Conservation (phyloP, 352 stramenopile genomes). For the Phytophthora melonis region DNA sequence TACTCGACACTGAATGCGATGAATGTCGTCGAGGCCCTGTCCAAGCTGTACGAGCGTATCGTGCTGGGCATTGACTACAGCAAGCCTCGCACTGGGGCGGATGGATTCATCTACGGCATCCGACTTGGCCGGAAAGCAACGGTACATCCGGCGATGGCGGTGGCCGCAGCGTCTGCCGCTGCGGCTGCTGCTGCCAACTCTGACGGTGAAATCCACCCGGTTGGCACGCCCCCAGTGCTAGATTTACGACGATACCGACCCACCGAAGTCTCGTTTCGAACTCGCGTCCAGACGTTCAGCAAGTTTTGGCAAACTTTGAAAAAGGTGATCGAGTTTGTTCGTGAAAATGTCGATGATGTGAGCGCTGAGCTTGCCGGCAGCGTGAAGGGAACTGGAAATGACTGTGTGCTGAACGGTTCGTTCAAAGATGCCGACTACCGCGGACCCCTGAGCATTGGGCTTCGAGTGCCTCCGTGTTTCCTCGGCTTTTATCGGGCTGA, state of each 20-base stretch:
- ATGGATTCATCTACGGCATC: conserved; percentile 76
- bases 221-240: conserved; percentile 41
- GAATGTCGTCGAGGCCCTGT: conserved; percentile 66
- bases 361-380: conserved; percentile 58
- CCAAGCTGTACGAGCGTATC: conserved; percentile 71
- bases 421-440: conserved; percentile 70
- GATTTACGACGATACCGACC: conserved; percentile 55
- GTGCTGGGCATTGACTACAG: conserved; percentile 71
- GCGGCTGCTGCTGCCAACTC: conserved; percentile 36
- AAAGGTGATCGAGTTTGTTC: conserved; percentile 60
- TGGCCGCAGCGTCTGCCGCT: conserved; percentile 30
- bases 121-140: conserved; percentile 71
- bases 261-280: conserved; percentile 56
- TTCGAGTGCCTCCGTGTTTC: conserved; percentile 62
- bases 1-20: conserved; percentile 66
- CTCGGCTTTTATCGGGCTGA: conserved; percentile 64
- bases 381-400: conserved; percentile 56
- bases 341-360: conserved; percentile 66
- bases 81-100: conserved; percentile 56
- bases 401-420: conserved; percentile 65
- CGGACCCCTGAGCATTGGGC: conserved; percentile 59
- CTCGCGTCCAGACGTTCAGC: conserved; percentile 62
- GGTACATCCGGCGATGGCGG: conserved; percentile 44
- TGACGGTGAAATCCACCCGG: conserved; percentile 21
- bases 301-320: conserved; percentile 67